Evolutionary conservation across 768 basidiomycete genomes (phyloP), one percentile per base, ranked within the genome.

Genomic region (Amyloporia xantha): DNA sequence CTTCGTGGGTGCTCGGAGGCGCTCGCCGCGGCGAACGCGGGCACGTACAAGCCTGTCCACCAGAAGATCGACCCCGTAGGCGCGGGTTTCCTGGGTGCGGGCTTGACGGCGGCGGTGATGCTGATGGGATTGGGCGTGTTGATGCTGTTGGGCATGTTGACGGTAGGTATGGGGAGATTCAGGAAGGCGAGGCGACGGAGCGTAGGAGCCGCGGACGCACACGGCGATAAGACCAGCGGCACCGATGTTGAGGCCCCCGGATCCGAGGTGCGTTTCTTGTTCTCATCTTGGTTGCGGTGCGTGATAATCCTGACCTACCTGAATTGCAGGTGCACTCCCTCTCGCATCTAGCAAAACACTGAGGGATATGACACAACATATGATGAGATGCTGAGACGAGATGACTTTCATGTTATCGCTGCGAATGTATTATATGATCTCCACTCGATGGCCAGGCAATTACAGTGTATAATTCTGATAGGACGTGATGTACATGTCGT

Each of bases 61-160:
- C 68, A 71, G 35, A 56, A 53, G 11, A 72, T 83, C 54, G 71
- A 70, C 51, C 73, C 71, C 0, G 71, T 82, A 6, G 83, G 79
- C 5, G 82, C 83, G n/a, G 83, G 83, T 1, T 79, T 82, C 66
- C 67, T 85, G 12, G 83, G 82, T 24, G 82, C 83, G 3, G 77
- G 78, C 11, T n/a, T 57, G 49, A 51, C 58, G 26, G 42, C 54
- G 13, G 56, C 52, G 17, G 55, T 59, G 10, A 40, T 54, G 10
- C 50, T 43, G 2, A 27, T 41, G n/a, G 47, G 38, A 27, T 40
- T 54, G 1, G 56, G 42, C 30, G 49, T 51, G n/a, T 21, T 57
- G 27, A 12, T 52, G 21, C 51, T 54, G 50, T 20, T 54, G 24
- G 56, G 56, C 27, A 41, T 43, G 39, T 24, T 49, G 26, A 42